Conservation (phyloP, 176 grass and related monocot species). For the Carex scoparia region DNA sequence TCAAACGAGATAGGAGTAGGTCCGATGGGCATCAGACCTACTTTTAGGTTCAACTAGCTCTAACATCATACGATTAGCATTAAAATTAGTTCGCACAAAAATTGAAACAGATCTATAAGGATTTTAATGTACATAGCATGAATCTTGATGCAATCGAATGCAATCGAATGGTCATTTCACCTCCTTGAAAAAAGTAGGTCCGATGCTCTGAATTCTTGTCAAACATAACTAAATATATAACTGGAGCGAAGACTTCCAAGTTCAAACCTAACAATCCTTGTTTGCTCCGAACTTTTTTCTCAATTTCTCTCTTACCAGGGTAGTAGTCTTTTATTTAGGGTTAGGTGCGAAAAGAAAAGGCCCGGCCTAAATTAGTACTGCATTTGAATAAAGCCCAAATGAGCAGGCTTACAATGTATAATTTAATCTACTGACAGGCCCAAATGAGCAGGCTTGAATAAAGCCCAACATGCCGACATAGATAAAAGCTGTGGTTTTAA, state of each 20-base stretch:
- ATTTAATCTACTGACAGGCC: not conserved
- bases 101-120: too few relatives aligned
- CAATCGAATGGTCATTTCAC: too few relatives aligned
- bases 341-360: not conserved
- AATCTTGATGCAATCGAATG: too few relatives aligned
- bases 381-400: not conserved
- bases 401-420: not conserved
- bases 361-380: not conserved
- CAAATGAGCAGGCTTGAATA: not conserved
- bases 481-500: not conserved
- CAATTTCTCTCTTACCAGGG: not conserved
- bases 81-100: too few relatives aligned
- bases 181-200: too few relatives aligned
- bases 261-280: not conserved
- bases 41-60: too few relatives aligned
- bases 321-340: not conserved
- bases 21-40: too few relatives aligned
- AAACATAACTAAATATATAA: too few relatives aligned
- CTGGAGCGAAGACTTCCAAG: too few relatives aligned
- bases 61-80: too few relatives aligned
- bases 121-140: too few relatives aligned
- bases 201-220: too few relatives aligned
- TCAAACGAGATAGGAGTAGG: not conserved
- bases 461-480: slow-evolving; percentile 9
- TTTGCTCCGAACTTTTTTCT: not conserved